phyloP scores from a whole-genome alignment of 2,329 filamentous ascomycete genomes.

The Microthyrium microscopicum region DNA sequence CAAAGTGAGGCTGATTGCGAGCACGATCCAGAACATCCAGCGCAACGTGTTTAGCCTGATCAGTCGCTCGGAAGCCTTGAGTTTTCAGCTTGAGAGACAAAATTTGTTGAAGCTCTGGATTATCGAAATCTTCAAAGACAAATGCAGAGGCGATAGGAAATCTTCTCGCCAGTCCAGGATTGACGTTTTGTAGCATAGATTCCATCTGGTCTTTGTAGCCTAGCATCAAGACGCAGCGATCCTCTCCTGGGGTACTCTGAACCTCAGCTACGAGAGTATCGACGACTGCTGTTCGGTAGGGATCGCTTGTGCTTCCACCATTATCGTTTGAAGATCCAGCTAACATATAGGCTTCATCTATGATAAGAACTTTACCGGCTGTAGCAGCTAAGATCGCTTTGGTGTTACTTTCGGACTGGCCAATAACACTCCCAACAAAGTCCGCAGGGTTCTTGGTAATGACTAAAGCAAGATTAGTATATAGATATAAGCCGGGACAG shows the following conservation, averaged over 20 bases:
- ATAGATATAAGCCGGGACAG: background rate
- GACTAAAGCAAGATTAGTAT: slow-evolving; percentile 27
- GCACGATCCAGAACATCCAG: slow-evolving; percentile 43
- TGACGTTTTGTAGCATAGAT: slow-evolving; percentile 56
- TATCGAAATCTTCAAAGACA: slow-evolving; percentile 49
- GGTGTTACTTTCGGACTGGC: slow-evolving; percentile 52
- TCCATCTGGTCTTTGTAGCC: slow-evolving; percentile 57
- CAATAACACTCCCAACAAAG: slow-evolving; percentile 48
- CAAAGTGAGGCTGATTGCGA: slow-evolving; percentile 48
- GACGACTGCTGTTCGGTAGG: slow-evolving; percentile 46
- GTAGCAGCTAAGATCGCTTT: slow-evolving; percentile 53
- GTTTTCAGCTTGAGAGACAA: slow-evolving; percentile 45
- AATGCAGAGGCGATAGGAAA: slow-evolving; percentile 51
- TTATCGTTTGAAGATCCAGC: slow-evolving; percentile 23
- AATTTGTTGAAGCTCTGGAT: slow-evolving; percentile 41
- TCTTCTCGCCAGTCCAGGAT: slow-evolving; percentile 49
- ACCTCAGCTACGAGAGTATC: slow-evolving; percentile 62
- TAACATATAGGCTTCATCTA: slow-evolving; percentile 64
- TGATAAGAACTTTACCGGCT: slow-evolving; percentile 58
- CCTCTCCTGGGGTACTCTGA: slow-evolving; percentile 51
- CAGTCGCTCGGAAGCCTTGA: slow-evolving; percentile 36
- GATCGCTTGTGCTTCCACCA: slow-evolving; percentile 21
- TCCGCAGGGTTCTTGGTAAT: slow-evolving; percentile 57
- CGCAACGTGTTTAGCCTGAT: slow-evolving; percentile 35
- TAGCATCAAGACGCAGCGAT: slow-evolving; percentile 54